phyloP scores from a whole-genome alignment of 2,329 filamentous ascomycete species.

The Cladophialophora immunda region DNA sequence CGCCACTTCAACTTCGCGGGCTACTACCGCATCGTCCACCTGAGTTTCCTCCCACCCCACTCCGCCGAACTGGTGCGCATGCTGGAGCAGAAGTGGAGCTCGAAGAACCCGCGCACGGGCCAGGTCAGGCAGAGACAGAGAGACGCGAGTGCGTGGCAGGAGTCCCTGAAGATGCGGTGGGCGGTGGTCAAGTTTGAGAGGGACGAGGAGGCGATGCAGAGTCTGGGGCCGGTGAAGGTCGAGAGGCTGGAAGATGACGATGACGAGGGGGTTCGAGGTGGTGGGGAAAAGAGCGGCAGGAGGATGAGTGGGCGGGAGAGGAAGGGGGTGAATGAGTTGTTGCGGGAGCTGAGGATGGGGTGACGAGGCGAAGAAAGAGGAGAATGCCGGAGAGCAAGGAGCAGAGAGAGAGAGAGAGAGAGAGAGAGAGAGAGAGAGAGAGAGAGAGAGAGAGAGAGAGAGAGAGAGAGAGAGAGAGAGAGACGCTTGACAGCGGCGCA shows the following conservation, averaged over 20 bases:
- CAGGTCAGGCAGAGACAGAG: conserved; percentile 15
- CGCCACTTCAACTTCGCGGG: conserved; percentile 30
- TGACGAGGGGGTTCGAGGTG: neutral
- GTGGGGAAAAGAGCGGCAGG: neutral
- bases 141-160: conserved; percentile 26
- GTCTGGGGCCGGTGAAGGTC: conserved; percentile 10
- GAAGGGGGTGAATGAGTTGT: conserved; percentile 35
- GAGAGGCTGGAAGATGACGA: conserved; percentile 21
- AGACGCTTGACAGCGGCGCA: too few relatives aligned
- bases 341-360: conserved; percentile 35
- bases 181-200: conserved; percentile 38
- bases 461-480: too few relatives aligned
- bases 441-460: too few relatives aligned
- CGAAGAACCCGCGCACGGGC: conserved; percentile 18
- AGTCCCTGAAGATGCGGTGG: conserved; percentile 31
- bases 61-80: conserved; percentile 32
- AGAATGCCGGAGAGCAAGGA: neutral
- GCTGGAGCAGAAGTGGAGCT: conserved; percentile 36
- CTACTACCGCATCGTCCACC: conserved; percentile 24
- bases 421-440: too few relatives aligned
- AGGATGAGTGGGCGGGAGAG: neutral
- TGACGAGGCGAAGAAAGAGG: conserved; percentile 9
- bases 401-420: neutral
- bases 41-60: conserved; percentile 32
- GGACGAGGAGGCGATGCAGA: conserved; percentile 9